Conservation (phyloP, 495 filamentous ascomycete species). For the Geoglossum glabrum region DNA sequence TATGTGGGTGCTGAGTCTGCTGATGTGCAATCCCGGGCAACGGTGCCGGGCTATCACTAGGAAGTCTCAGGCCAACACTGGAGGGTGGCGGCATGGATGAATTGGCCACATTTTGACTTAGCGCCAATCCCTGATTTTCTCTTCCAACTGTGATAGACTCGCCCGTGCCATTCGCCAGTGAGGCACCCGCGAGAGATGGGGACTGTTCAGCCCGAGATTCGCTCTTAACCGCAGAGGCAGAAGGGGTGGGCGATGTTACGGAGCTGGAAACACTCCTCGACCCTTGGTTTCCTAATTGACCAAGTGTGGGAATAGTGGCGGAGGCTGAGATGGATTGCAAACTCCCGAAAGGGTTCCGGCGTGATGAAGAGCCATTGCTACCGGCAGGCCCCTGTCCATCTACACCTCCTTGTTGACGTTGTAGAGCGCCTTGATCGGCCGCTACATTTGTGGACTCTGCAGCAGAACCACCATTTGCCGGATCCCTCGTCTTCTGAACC, state of each 20-base stretch:
- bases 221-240: constrained; percentile 21
- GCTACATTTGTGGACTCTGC: constrained; percentile 11
- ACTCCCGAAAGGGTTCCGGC: constrained; percentile 13
- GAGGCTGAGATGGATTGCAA: constrained; percentile 9
- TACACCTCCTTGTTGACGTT: constrained; percentile 26
- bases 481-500: constrained; percentile 13
- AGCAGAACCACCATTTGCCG: constrained; percentile 5
- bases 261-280: constrained; percentile 11
- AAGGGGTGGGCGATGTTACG: constrained; percentile 29
- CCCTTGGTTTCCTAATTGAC: constrained; percentile 8
- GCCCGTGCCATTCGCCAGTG: not conserved
- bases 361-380: constrained; percentile 10
- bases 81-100: constrained; percentile 22
- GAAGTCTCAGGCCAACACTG: constrained; percentile 14
- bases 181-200: constrained; percentile 13
- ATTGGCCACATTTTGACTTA: constrained; percentile 12
- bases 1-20: constrained; percentile 6
- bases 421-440: constrained; percentile 29
- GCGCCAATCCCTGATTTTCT: constrained; percentile 9
- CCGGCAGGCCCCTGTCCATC: constrained; percentile 19
- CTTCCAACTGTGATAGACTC: constrained; percentile 9
- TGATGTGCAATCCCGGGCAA: constrained; percentile 14
- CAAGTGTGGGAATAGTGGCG: constrained; percentile 6
- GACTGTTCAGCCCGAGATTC: constrained; percentile 22
- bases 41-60: constrained; percentile 17